Percentiles rank a stretch among this genome's conserved stretches.
These are phyloP conservation scores for Kazachstania taianensis DNA, from an alignment of 805 yeast species.

Conservation along the genomic window DNA sequence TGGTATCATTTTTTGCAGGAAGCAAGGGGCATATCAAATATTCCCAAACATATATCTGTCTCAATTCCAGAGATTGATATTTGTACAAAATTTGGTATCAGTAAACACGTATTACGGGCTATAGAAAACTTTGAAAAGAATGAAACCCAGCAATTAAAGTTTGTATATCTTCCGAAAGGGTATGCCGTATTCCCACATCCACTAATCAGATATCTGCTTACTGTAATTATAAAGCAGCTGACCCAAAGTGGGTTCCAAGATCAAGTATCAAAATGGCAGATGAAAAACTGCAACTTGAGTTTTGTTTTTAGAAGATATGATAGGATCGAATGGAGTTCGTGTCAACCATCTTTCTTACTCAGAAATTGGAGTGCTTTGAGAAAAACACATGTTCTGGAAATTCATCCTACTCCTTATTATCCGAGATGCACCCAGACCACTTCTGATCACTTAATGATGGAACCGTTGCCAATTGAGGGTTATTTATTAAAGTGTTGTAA, in stretches of 20 bases:
- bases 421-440: constrained; percentile 23
- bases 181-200: constrained; percentile 18
- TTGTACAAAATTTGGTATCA: constrained; percentile 20
- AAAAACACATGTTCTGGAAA: constrained; percentile 47
- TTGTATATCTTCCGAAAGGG: constrained; percentile 14
- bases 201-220: constrained; percentile 16
- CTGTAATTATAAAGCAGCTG: constrained; percentile 29
- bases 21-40: constrained; percentile 35
- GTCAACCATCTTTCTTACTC: constrained; percentile 34
- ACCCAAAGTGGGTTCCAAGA: constrained; percentile 16
- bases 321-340: constrained; percentile 59
- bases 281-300: constrained; percentile 32
- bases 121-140: constrained; percentile 6
- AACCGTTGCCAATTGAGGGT: constrained; percentile 78
- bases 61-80: constrained; percentile 33
- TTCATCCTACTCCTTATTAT: constrained; percentile 39
- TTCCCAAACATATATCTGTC: constrained; percentile 37
- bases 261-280: constrained; percentile 21
- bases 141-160: constrained; percentile 9
- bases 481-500: constrained; percentile 51
- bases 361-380: constrained; percentile 36
- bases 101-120: constrained; percentile 6
- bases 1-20: constrained; percentile 56
- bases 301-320: constrained; percentile 62
- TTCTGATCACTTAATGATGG: constrained; percentile 28